Evolutionary conservation across 495 filamentous ascomycete genomes (phyloP).

Genomic region (Saxispiralis lemnorum): DNA sequence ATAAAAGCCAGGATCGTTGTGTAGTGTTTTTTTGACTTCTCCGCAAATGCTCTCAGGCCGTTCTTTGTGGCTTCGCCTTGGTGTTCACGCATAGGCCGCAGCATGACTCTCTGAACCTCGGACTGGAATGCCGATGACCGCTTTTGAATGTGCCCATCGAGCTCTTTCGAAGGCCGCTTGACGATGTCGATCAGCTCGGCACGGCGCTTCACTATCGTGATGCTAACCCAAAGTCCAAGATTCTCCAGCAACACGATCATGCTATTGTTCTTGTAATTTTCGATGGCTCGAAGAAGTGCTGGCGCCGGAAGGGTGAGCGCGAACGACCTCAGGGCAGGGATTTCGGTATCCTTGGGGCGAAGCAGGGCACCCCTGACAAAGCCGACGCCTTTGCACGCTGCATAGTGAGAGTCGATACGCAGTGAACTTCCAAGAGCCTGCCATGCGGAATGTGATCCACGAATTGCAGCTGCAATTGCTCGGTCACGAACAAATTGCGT

Average conservation of each 20-base stretch:
- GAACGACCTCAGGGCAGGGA: slow-evolving; percentile 5
- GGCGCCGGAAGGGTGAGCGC: slow-evolving; percentile 5
- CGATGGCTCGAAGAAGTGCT: neutral
- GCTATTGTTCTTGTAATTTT: neutral
- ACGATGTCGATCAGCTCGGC: neutral
- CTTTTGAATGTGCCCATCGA: neutral
- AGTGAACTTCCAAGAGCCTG: slow-evolving; percentile 1
- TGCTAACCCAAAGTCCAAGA: slow-evolving; percentile 4
- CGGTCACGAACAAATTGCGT: slow-evolving; percentile 2
- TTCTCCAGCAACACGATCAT: slow-evolving; percentile 6
- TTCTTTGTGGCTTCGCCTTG: neutral
- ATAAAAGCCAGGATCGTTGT: slow-evolving; percentile 8
- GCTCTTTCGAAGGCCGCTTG: neutral
- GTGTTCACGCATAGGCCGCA: neutral
- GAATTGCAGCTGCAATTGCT: neutral
- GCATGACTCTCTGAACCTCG: neutral
- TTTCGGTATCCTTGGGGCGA: neutral
- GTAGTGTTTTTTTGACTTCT: neutral
- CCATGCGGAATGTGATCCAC: neutral
- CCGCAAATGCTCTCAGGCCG: neutral
- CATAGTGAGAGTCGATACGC: slow-evolving; percentile 12
- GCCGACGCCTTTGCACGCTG: neutral
- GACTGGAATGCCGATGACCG: neutral
- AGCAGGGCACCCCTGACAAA: neutral
- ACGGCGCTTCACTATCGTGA: neutral